These are phyloP conservation scores for Eutypa lata DNA, from an alignment of 2,329 filamentous ascomycete species.

Conservation along the genomic window DNA sequence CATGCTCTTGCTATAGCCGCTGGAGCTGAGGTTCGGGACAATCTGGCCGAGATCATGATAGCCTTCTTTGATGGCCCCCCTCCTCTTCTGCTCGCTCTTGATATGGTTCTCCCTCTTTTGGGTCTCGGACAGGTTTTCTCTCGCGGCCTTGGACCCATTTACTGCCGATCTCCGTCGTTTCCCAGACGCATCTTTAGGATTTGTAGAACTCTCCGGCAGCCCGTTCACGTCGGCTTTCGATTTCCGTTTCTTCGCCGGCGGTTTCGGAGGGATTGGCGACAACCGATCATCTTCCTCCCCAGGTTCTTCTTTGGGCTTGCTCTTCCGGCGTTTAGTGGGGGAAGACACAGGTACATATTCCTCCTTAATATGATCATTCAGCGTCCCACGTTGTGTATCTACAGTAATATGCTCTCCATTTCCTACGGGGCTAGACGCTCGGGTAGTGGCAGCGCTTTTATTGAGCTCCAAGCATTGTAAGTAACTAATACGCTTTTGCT, in stretches of 20 bases:
- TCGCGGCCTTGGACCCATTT: slow-evolving; percentile 42
- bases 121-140: slow-evolving; percentile 80
- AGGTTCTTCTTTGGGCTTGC: slow-evolving; percentile 44
- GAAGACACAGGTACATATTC: slow-evolving; percentile 39
- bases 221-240: slow-evolving; percentile 40
- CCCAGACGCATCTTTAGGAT: slow-evolving; percentile 32
- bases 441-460: slow-evolving; percentile 57
- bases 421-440: slow-evolving; percentile 52
- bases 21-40: slow-evolving; percentile 70
- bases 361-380: slow-evolving; percentile 24
- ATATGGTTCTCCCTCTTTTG: slow-evolving; percentile 82
- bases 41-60: slow-evolving; percentile 77
- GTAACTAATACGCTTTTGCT: slow-evolving; percentile 52
- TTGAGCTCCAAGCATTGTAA: slow-evolving; percentile 56
- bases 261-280: slow-evolving; percentile 24
- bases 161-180: slow-evolving; percentile 50
- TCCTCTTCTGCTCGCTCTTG: slow-evolving; percentile 50
- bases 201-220: slow-evolving; percentile 27
- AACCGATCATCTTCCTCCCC: slow-evolving; percentile 41
- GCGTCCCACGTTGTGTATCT: slow-evolving; percentile 19
- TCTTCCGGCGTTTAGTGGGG: slow-evolving; percentile 53
- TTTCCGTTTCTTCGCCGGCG: slow-evolving; percentile 44
- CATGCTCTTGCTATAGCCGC: slow-evolving; percentile 79
- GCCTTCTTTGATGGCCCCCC: slow-evolving; percentile 69
- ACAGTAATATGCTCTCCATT: slow-evolving; percentile 21